Evolutionary conservation across 2,329 filamentous ascomycete genomes (phyloP).

Genomic region (Triangularia verruculosa): DNA sequence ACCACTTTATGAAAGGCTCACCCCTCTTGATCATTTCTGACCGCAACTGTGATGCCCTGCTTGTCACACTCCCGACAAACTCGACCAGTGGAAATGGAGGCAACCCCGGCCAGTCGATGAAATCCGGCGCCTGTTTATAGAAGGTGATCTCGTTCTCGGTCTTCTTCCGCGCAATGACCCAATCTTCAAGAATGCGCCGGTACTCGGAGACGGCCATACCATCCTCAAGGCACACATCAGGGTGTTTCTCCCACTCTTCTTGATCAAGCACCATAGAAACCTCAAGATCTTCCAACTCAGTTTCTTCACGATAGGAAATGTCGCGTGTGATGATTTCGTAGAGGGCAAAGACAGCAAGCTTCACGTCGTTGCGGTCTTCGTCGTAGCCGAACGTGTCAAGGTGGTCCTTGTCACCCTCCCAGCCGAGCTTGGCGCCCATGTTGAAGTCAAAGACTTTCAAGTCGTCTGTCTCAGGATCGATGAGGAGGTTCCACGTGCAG

Average conservation of each 20-base stretch:
- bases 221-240: slow-evolving; percentile 34
- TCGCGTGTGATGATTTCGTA: slow-evolving; percentile 38
- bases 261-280: slow-evolving; percentile 11
- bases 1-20: background rate
- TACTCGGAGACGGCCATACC: slow-evolving; percentile 29
- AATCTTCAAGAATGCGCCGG: slow-evolving; percentile 29
- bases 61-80: background rate
- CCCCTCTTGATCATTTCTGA: background rate
- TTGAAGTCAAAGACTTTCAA: slow-evolving; percentile 23
- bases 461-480: slow-evolving; percentile 17
- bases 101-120: slow-evolving; percentile 16
- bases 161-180: slow-evolving; percentile 24
- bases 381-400: slow-evolving; percentile 10
- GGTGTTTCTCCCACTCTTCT: slow-evolving; percentile 34
- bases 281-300: slow-evolving; percentile 23
- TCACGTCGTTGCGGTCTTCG: slow-evolving; percentile 14
- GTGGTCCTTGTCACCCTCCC: slow-evolving; percentile 13
- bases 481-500: slow-evolving; percentile 17
- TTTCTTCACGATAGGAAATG: slow-evolving; percentile 28
- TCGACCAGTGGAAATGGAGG: background rate
- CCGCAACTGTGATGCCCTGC: background rate
- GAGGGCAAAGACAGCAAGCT: slow-evolving; percentile 32
- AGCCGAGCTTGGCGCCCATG: slow-evolving; percentile 18
- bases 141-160: background rate
- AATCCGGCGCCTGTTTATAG: slow-evolving; percentile 7